phyloP scores from a whole-genome alignment of 2,329 filamentous ascomycete species.

The Knufia petricola region DNA sequence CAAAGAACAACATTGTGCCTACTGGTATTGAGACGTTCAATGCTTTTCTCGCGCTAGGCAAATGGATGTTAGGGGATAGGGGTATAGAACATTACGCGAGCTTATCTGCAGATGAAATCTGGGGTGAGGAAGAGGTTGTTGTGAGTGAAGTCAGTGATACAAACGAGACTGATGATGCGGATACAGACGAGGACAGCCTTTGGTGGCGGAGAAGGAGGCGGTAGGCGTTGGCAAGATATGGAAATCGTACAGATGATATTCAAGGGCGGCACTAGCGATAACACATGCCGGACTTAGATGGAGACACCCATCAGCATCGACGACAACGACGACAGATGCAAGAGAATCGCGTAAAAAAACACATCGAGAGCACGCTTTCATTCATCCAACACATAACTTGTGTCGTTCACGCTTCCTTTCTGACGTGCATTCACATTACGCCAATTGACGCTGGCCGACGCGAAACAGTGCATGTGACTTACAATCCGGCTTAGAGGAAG shows the following conservation, averaged over 20 bases:
- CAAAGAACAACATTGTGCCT: slow-evolving; percentile 75
- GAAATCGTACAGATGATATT: no score
- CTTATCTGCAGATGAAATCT: slow-evolving; percentile 2
- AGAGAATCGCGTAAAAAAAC: no score
- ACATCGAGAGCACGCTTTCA: no score
- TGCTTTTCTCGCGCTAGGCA: slow-evolving; percentile 73
- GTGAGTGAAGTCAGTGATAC: background rate
- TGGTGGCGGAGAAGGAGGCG: slow-evolving; percentile 7
- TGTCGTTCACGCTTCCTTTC: no score
- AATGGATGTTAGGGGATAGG: slow-evolving; percentile 53
- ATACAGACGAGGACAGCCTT: background rate
- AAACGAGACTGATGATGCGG: slow-evolving; percentile 1
- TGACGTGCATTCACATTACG: no score
- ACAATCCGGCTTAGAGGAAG: slow-evolving; percentile 17
- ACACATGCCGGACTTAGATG: no score
- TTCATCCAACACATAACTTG: no score
- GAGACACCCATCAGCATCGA: no score
- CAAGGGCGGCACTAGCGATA: no score
- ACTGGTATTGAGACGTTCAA: slow-evolving; percentile 81
- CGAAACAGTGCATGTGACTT: no score
- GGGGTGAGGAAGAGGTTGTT: slow-evolving; percentile 6
- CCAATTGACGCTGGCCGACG: no score
- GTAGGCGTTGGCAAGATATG: background rate
- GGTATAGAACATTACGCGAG: slow-evolving; percentile 18
- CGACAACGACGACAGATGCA: no score